Conservation (phyloP, 106 monocot genomes). For the Triglochin maritima region DNA sequence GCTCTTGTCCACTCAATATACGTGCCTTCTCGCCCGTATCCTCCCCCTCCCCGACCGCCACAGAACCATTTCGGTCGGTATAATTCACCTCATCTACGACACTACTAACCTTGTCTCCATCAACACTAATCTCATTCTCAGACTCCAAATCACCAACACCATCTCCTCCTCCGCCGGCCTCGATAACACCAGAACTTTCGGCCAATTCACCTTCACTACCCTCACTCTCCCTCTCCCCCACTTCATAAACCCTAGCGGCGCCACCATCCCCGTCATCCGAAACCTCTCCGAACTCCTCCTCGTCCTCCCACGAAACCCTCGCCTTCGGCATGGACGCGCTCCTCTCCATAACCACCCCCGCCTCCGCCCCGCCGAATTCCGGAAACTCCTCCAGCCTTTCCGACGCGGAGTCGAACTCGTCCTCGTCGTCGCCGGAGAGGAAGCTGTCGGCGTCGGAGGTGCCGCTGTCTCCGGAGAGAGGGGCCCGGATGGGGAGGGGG, state of each 20-base stretch:
- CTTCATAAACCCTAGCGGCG: not conserved
- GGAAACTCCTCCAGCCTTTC: not conserved
- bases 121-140: not conserved
- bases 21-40: too few species aligned
- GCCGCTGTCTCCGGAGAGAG: too few species aligned
- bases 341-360: not conserved
- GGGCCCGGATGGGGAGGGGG: too few species aligned
- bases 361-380: too few species aligned
- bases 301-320: slow-evolving; percentile 7
- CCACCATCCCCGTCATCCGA: not conserved
- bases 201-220: not conserved
- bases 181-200: not conserved
- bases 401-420: not conserved
- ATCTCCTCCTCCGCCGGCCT: slow-evolving; percentile 2
- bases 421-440: slow-evolving; percentile 1
- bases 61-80: not conserved
- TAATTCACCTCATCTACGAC: not conserved
- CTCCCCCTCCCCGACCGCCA: too few species aligned
- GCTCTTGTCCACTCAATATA: too few species aligned
- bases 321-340: slow-evolving; percentile 11
- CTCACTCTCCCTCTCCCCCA: not conserved
- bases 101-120: not conserved
- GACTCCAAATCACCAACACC: too few species aligned
- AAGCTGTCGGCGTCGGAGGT: slow-evolving; percentile 2
- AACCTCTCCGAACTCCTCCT: slow-evolving; percentile 1